Evolutionary conservation across 2,329 filamentous ascomycete species (phyloP).

Genomic region (Thyridium curvatum): DNA sequence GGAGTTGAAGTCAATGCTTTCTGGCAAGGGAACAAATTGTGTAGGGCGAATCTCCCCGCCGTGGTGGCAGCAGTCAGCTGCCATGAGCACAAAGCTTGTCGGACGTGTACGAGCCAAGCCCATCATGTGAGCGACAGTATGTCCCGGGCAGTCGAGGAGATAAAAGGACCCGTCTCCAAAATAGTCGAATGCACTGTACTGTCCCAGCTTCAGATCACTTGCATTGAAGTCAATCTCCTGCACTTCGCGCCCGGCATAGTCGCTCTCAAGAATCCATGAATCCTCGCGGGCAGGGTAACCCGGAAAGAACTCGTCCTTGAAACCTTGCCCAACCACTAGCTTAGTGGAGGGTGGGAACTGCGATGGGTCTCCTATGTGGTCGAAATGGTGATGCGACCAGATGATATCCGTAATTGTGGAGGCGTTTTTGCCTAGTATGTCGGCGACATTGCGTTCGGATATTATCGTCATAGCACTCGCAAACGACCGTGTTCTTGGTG

Average conservation of each 20-base stretch:
- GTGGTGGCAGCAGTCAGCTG: constrained; percentile 35
- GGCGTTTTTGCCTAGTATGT: too few relatives aligned
- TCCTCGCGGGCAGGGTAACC: constrained; percentile 8
- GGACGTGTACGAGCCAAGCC: constrained; percentile 31
- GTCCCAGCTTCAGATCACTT: constrained; percentile 17
- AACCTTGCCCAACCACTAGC: constrained; percentile 26
- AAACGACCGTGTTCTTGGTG: too few relatives aligned
- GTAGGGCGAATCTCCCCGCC: constrained; percentile 28
- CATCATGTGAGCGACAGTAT: constrained; percentile 18
- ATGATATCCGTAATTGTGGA: too few relatives aligned
- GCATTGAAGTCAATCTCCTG: constrained; percentile 13
- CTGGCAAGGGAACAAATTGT: constrained; percentile 23
- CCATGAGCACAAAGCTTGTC: constrained; percentile 33
- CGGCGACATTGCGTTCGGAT: too few relatives aligned
- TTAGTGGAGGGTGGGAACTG: constrained; percentile 35
- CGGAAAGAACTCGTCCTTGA: constrained; percentile 14
- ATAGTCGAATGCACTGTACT: constrained; percentile 13
- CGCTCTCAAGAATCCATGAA: not conserved
- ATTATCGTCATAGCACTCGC: too few relatives aligned
- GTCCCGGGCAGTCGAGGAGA: constrained; percentile 14
- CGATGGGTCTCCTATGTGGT: constrained; percentile 39
- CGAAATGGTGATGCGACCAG: too few relatives aligned
- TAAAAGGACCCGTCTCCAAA: constrained; percentile 16
- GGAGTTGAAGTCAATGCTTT: constrained; percentile 29
- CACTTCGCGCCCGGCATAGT: constrained; percentile 9